Evolutionary conservation across 1,284 basidiomycete species (phyloP), one percentile per base, ranked within the genome.

Genomic region (Ustilago vetiveriae): DNA sequence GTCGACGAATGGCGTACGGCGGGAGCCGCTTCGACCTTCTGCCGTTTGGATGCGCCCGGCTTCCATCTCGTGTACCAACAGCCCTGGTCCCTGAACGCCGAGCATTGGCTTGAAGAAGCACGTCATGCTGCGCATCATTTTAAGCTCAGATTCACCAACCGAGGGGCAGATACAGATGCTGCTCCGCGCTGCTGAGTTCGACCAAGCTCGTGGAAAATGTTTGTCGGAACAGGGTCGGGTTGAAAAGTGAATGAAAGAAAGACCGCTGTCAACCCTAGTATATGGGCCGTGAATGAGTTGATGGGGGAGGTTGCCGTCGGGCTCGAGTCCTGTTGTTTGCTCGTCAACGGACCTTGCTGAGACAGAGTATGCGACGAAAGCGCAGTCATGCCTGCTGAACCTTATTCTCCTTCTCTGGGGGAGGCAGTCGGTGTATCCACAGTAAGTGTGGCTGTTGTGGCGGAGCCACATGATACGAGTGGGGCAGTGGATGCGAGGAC

Each of bases 321-420:
- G 38, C 29, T 27, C 16, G 65, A 35, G 8, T 68, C 65, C 35
- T 62, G 53, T 26, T 45, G 57, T 4, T 46, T 53, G 14, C 7
- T 19, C 3, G 43, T 14, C 16, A 21, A 4, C 10, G 30, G 21
- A 19, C 30, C 3, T 13, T 40, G 26, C 11, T 36, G 44, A 9
- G 46, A 21, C 27, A 41, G 19, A 16, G 23, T 19, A 5, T 23
- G 33, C 1, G 22, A 14, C 10, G 35, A 27, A 22, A 39, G 16
- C 9, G 42, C 3, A 38, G 48, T 5, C 22, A 11, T 6, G 30
- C 7, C 19, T 21, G 19, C 19, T 19, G 40, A 27, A 19, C 38
- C 27, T 3, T 23, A 10, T 4, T 35, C n/a, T 10, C 21, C 13
- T n/a, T 16, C 6, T 4, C 27, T 27, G 33, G 17, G 17, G 36